These are phyloP conservation scores for Diaporthe helianthi DNA, from an alignment of 2,329 filamentous ascomycete species.

Conservation along the genomic window DNA sequence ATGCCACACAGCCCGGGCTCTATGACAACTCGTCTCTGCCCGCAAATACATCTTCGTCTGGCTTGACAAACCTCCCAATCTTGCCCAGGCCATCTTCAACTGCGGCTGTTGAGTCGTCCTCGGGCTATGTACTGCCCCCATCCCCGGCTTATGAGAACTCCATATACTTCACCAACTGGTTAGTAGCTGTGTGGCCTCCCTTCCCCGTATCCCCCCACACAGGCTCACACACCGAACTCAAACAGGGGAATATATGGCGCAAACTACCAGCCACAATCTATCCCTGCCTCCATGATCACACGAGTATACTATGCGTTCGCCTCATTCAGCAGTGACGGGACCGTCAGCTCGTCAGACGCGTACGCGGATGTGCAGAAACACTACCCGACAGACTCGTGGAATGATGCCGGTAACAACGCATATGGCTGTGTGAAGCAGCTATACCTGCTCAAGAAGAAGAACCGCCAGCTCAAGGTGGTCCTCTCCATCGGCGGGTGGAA, in stretches of 20 bases:
- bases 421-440: constrained; percentile 83
- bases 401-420: constrained; percentile 64
- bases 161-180: constrained; percentile 65
- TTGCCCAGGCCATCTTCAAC: constrained; percentile 15
- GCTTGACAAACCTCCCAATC: neutral
- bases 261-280: constrained; percentile 68
- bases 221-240: neutral
- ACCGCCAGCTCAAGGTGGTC: constrained; percentile 80
- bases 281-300: constrained; percentile 73
- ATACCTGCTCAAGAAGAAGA: constrained; percentile 75
- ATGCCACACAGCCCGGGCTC: neutral
- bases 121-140: neutral
- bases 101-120: constrained; percentile 23
- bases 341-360: constrained; percentile 63
- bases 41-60: neutral
- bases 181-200: constrained; percentile 34
- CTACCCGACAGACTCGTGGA: constrained; percentile 70
- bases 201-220: neutral
- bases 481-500: constrained; percentile 85
- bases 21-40: constrained; percentile 9
- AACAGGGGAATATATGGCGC: constrained; percentile 49
- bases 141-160: constrained; percentile 47
- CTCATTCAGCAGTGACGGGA: constrained; percentile 53
- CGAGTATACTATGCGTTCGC: constrained; percentile 72
- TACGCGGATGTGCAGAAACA: constrained; percentile 72